Conservation (phyloP, 495 filamentous ascomycete species). For the Neurospora hispaniola region DNA sequence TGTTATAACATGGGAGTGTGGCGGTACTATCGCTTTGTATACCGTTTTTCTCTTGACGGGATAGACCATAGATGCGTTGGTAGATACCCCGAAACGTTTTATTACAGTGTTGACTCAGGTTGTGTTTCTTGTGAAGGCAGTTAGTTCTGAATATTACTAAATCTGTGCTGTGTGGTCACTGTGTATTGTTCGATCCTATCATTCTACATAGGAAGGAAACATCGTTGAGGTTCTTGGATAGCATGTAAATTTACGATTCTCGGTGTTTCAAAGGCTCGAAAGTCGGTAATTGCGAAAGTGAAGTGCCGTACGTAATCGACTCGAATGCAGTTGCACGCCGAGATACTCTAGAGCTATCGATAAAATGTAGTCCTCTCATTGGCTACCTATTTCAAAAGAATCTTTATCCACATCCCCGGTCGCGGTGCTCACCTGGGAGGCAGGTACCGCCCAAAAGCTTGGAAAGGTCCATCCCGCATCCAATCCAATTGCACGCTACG, state of each 20-base stretch:
- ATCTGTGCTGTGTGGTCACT: neutral
- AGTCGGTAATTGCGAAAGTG: neutral
- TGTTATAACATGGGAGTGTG: neutral
- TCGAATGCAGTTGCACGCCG: neutral
- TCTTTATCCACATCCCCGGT: neutral
- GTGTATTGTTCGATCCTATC: neutral
- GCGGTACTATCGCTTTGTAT: neutral
- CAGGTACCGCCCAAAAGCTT: slow-evolving; percentile 2
- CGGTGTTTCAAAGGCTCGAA: neutral
- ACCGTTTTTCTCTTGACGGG: neutral
- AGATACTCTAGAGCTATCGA: neutral
- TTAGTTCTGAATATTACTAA: neutral
- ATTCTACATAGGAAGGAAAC: neutral
- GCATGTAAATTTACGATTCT: neutral
- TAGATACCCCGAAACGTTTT: neutral
- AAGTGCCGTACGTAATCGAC: neutral
- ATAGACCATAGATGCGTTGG: neutral
- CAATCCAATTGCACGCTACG: neutral
- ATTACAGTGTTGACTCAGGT: neutral
- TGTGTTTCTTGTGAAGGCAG: neutral
- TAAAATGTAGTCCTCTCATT: slow-evolving; percentile 4
- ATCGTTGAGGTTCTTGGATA: neutral
- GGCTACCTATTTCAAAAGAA: slow-evolving; percentile 9
- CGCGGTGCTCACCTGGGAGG: neutral
- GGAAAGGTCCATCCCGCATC: neutral